Conservation (phyloP, 306 rosid genomes). For the Prunus dulcis region DNA sequence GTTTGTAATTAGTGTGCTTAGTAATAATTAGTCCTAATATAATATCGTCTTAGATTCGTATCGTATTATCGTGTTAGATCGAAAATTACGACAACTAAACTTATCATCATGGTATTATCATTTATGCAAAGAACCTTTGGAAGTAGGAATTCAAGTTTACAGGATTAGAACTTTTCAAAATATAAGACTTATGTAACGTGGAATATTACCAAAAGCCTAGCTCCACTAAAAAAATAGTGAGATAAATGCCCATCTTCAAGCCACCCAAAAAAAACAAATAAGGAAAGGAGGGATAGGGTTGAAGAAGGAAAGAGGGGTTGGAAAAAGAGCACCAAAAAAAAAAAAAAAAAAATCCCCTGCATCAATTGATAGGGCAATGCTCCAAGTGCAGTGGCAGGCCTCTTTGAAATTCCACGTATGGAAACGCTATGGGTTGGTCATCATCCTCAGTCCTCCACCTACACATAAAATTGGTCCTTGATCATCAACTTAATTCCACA, state of each 20-base stretch:
- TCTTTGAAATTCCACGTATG: conserved; percentile 35
- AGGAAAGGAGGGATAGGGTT: not conserved
- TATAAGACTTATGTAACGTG: not conserved
- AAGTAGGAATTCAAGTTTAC: not conserved
- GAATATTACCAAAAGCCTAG: not conserved
- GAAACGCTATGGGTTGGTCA: conserved; percentile 31
- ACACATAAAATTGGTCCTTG: not conserved
- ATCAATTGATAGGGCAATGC: conserved; percentile 14
- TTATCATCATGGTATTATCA: not conserved
- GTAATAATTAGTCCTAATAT: too few species aligned
- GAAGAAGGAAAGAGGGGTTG: not conserved
- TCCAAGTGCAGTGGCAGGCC: conserved; percentile 27
- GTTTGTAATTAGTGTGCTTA: too few species aligned
- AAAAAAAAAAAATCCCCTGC: not conserved
- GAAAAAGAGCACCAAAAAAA: not conserved
- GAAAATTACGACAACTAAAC: too few species aligned
- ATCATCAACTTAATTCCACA: not conserved
- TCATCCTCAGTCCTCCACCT: conserved; percentile 37
- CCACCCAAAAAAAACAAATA: not conserved
- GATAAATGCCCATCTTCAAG: conserved; percentile 5
- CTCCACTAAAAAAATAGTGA: conserved; percentile 12
- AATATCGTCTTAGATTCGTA: too few species aligned
- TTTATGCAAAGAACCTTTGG: not conserved
- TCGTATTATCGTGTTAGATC: too few species aligned
- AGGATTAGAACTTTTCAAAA: not conserved